Conservation (phyloP, 73 alveolate genomes). For the Paramecium primaurelia region DNA sequence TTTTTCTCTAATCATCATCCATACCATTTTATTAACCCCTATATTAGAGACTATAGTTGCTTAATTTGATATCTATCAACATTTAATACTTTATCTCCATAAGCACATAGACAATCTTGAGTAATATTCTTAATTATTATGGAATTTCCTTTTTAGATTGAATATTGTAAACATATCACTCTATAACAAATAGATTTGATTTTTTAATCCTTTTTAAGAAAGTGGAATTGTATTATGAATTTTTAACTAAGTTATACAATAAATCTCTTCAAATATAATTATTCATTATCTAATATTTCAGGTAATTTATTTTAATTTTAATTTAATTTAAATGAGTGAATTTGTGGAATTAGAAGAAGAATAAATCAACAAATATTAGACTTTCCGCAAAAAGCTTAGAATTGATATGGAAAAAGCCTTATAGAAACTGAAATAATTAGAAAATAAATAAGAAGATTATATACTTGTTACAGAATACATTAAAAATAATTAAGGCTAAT, state of each 20-base stretch:
- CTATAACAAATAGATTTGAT: neutral
- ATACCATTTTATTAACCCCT: neutral
- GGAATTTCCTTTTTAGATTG: neutral
- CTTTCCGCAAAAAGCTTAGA: neutral
- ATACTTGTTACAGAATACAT: neutral
- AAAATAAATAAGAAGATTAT: neutral
- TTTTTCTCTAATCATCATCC: conserved; percentile 12
- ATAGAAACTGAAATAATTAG: neutral
- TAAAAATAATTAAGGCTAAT: neutral
- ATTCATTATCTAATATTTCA: neutral
- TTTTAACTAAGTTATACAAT: neutral
- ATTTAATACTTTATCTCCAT: neutral
- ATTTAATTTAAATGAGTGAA: neutral
- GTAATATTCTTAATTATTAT: neutral
- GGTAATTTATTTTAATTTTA: neutral
- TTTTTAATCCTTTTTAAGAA: neutral
- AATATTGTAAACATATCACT: neutral
- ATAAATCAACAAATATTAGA: neutral
- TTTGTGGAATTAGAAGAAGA: neutral
- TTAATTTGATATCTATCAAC: neutral
- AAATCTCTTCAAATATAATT: neutral
- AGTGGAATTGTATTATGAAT: conserved; percentile 3
- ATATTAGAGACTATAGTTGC: neutral
- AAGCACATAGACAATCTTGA: neutral
- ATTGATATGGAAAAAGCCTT: neutral